Conservation (phyloP, 257 asterid genomes). For the Solanum sitiens region DNA sequence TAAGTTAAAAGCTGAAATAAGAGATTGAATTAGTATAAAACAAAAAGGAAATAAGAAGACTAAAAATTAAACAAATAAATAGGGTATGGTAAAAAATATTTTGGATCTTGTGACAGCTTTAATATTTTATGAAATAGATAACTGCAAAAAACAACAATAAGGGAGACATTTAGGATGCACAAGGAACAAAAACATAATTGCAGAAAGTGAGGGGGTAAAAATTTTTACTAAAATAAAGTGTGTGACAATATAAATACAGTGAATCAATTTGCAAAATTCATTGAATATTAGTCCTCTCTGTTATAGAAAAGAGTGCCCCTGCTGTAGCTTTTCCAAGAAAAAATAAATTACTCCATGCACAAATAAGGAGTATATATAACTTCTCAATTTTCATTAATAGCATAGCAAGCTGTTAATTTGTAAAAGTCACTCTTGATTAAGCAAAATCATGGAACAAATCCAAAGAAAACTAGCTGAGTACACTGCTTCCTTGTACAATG, state of each 20-base stretch:
- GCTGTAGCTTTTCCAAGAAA: slow-evolving; percentile 2
- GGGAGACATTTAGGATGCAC: slow-evolving; percentile 3
- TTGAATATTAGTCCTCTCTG: slow-evolving; percentile 2
- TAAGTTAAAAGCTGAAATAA: not conserved
- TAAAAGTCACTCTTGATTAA: not conserved
- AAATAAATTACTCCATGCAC: not conserved
- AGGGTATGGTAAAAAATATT: not conserved
- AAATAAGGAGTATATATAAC: not conserved
- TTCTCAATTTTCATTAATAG: not conserved
- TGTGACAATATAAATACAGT: not conserved
- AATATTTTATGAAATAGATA: not conserved
- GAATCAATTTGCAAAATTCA: slow-evolving; percentile 1
- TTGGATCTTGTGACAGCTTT: slow-evolving; percentile 11
- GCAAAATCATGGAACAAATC: slow-evolving; percentile 15
- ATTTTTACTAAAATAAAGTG: not conserved
- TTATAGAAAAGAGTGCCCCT: not conserved
- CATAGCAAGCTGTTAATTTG: not conserved
- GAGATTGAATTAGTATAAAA: not conserved
- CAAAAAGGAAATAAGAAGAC: not conserved
- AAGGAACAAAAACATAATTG: not conserved
- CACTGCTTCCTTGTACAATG: slow-evolving; percentile 18
- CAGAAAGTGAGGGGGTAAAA: not conserved
- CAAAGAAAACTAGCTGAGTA: slow-evolving; percentile 20
- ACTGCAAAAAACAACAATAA: not conserved
- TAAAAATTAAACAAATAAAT: not conserved